A percentile compares a stretch with the other conserved stretches of the same genome.
phyloP scores from a whole-genome alignment of 805 yeast species.

The Blastobotrys terrestris region DNA sequence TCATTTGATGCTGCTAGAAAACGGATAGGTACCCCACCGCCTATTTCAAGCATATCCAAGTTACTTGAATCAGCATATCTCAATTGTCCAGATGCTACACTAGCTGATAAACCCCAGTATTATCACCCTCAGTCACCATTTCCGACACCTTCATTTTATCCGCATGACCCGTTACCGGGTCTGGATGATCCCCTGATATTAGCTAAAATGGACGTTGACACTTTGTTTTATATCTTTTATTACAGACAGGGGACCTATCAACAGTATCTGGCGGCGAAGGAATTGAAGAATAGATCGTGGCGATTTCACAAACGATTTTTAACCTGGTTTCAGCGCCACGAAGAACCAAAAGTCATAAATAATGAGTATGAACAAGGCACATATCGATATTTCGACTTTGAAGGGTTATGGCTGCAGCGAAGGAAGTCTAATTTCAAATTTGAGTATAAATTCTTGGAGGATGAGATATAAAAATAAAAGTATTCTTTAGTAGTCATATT shows the following conservation, averaged over 20 bases:
- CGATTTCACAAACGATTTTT: conserved; percentile 60
- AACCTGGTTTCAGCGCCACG: conserved; percentile 77
- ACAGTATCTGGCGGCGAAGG: conserved; percentile 74
- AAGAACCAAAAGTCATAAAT: conserved; percentile 40
- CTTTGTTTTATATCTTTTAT: conserved; percentile 87
- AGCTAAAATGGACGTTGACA: conserved; percentile 74
- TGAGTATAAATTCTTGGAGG: conserved; percentile 39
- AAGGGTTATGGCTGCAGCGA: conserved; percentile 59
- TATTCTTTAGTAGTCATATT: neutral
- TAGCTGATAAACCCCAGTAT: conserved; percentile 76
- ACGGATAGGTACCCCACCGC: conserved; percentile 47
- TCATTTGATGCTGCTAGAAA: conserved; percentile 37
- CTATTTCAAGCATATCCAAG: conserved; percentile 47
- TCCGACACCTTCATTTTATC: conserved; percentile 86
- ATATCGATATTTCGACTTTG: conserved; percentile 84
- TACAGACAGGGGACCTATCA: conserved; percentile 70
- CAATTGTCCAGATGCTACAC: conserved; percentile 90
- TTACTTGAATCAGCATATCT: conserved; percentile 71
- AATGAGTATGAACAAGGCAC: conserved; percentile 41
- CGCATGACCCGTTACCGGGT: conserved; percentile 61
- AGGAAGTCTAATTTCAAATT: conserved; percentile 54
- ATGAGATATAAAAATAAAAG: conserved; percentile 28
- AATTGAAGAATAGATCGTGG: conserved; percentile 79
- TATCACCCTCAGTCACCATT: conserved; percentile 76
- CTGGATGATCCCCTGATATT: conserved; percentile 53